phyloP scores from a whole-genome alignment of 2,329 filamentous ascomycete genomes.

The Cercospora beticola region DNA sequence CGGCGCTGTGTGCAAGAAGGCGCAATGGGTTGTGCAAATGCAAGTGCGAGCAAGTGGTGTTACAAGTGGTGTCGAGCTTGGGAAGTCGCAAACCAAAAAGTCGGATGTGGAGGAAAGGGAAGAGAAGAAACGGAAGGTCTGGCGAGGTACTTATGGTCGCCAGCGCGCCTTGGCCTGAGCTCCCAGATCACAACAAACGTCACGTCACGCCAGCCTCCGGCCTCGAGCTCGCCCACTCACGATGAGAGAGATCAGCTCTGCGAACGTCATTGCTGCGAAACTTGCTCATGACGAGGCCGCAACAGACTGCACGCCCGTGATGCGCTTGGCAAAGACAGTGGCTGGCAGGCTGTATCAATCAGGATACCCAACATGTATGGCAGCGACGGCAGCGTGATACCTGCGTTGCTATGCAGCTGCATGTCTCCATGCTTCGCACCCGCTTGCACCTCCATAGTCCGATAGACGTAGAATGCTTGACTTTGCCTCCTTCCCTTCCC shows the following conservation, averaged over 20 bases:
- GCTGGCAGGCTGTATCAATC: background rate
- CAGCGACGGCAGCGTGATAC: background rate
- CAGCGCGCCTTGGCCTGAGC: background rate
- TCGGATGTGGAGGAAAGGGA: background rate
- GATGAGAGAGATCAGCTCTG: background rate
- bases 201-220: background rate
- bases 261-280: background rate
- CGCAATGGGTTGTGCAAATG: background rate
- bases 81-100: constrained; percentile 1
- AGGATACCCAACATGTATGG: background rate
- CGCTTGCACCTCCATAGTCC: background rate
- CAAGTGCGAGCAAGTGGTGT: background rate
- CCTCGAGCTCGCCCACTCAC: background rate
- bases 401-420: background rate
- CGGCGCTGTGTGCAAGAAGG: constrained; percentile 1
- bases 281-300: background rate
- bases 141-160: background rate
- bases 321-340: background rate
- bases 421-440: background rate
- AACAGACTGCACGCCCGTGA: background rate
- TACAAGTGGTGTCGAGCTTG: background rate
- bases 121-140: background rate
- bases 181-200: background rate
- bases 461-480: background rate
- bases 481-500: background rate